Base-by-base conservation (phyloP, 768 basidiomycete genomes). In the Hypsizygus marmoreus region DNA sequence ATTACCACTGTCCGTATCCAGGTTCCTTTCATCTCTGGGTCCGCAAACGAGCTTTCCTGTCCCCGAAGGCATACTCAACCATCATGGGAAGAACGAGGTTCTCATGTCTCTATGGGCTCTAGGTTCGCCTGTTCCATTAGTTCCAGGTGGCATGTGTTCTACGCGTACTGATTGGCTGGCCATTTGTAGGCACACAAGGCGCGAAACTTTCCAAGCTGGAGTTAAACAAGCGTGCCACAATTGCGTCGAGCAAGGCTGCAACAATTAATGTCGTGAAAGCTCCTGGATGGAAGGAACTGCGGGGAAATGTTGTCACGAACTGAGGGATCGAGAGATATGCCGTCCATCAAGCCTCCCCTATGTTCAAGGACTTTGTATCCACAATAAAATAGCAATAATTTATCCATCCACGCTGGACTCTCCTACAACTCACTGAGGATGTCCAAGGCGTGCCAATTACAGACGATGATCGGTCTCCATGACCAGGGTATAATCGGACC, bases 11-110 rank as follows among this genome's bases (percentile, higher is more conserved):
- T 20, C 11, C 7, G 11, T 32, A 73, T n/a, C 17, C 33, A 66
- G 67, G 29, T 69, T 69, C 53, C 13, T 63, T 10, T 69, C 68
- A 8, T 60, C 66, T 4, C 67, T 77, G 1, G 80, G 80, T 0
- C 68, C 67, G 0, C 68, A 70, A 53, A 57, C 59, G 9, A 79
- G 75, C 54, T 87, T 81, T 40, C 68, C 68, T 0, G 54, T 70
- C 6, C 68, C 67, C 1, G 68, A 70, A 45, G 68, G 68, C 11
- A 70, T 70, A 38, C 42, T 70, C 11, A 65, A 70, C 52, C 66
- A 68, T 35, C 65, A 63, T 35, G 68, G 66, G 2, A 53, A 55
- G 17, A 70, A 70, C 33, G 66, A 70, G 11, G 50, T 70, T 6
- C 40, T 67, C 31, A 59, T 70, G 14, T 58, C 65, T 2, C 41